A percentile compares a stretch with the other conserved stretches of the same genome.
Conservation (phyloP, 345 rosid genomes). For the Salix exigua region DNA sequence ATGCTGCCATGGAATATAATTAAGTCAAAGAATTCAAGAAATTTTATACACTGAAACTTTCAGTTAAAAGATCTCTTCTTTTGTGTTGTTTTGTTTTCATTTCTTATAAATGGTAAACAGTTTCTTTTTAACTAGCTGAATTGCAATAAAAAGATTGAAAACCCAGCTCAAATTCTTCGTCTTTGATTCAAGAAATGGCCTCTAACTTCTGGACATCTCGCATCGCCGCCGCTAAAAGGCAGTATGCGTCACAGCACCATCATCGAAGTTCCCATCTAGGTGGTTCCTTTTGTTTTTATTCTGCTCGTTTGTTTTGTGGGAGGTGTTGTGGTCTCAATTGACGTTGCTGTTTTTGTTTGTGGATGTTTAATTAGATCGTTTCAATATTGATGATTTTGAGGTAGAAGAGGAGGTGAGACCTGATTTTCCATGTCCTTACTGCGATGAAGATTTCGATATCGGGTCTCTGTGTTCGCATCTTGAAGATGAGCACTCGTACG, state of each 20-base stretch:
- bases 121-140: background rate
- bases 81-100: background rate
- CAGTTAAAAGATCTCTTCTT: background rate
- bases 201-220: constrained; percentile 63
- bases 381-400: constrained; percentile 55
- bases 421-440: constrained; percentile 54
- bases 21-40: background rate
- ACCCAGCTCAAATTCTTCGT: constrained; percentile 4
- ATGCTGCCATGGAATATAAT: no score
- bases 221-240: constrained; percentile 56
- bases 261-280: constrained; percentile 46
- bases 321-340: background rate
- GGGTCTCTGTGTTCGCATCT: constrained; percentile 56
- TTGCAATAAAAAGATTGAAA: background rate
- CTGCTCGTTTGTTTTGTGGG: background rate
- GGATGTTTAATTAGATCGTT: constrained; percentile 34
- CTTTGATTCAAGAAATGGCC: constrained; percentile 35
- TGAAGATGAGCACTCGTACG: constrained; percentile 60
- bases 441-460: constrained; percentile 58
- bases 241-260: constrained; percentile 43
- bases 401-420: constrained; percentile 53
- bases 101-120: background rate
- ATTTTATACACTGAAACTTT: background rate
- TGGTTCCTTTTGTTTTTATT: background rate
- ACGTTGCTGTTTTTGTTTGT: background rate